Evolutionary conservation across 2,329 filamentous ascomycete genomes (phyloP), one percentile per base, ranked within the genome.

Genomic region (Penicillium sp.): DNA sequence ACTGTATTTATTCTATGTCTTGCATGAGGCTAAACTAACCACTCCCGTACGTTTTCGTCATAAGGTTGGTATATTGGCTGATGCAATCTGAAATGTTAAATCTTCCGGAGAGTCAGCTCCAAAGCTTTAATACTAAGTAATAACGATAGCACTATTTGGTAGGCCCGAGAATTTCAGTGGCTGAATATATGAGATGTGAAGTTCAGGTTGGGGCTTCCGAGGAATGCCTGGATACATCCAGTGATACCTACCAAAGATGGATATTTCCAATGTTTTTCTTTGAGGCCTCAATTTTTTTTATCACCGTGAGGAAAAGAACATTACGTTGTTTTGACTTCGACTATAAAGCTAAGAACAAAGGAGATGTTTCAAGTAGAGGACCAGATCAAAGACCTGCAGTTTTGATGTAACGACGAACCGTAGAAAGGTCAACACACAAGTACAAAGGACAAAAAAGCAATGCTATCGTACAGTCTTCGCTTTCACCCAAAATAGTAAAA

Each of bases 391-490:
- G 31, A 50, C 20, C 45, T n/a, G 31, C 22, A n/a, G 22, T 20
- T 50, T 49, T 18, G 7, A 31, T 16, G 20, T 32, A 26, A 37
- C 31, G 22, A 46, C 14, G 40, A 52, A 46, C 22, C 50, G 9
- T 26, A n/a, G 16, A 16, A 22, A 26, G 20, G 8, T 18, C 44
- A 43, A n/a, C 38, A 26, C 35, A 32, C 31, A 26, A 54, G 6
- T 32, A 55, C 39, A 43, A 52, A 51, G 26, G 6, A 45, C 13
- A 35, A 29, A 29, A 46, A 52, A 29, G 40, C 40, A 46, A 50
- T 34, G 34, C 26, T 57, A 57, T 57, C 51, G 45, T 57, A 57
- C 55, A 57, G 43, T 45, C 35, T 56, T 56, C 20, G 20, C 54
- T 42, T 42, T 11, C 42, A 35, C 42, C 18, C 11, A 42, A 39